Percentiles rank a stretch among this genome's conserved stretches.
Evolutionary conservation across 176 grass and related monocot species (phyloP).

Genomic region (Neostapfia colusana): DNA sequence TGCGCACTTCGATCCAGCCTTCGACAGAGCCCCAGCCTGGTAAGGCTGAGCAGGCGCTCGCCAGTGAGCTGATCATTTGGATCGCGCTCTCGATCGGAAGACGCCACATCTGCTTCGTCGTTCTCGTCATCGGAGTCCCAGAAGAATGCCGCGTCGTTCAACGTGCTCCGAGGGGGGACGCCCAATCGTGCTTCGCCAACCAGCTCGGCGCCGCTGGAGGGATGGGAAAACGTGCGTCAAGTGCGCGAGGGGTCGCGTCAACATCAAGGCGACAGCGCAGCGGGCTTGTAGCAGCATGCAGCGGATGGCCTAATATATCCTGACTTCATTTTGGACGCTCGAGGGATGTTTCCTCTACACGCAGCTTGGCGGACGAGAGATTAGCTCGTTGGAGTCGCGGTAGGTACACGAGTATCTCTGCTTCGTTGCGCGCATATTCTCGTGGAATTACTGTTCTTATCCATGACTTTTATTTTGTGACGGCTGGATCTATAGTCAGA

Average conservation of each 20-base stretch:
- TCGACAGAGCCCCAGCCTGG: slow-evolving; percentile 34
- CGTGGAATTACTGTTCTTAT: not conserved
- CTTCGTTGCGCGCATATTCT: not conserved
- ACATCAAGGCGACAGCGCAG: slow-evolving; percentile 3
- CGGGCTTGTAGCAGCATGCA: slow-evolving; percentile 17
- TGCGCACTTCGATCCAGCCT: slow-evolving; percentile 24
- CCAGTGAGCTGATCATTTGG: slow-evolving; percentile 29
- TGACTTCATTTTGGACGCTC: not conserved
- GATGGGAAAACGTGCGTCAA: not conserved
- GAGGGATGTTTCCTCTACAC: not conserved
- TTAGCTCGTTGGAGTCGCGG: not conserved
- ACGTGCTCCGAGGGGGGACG: slow-evolving; percentile 60
- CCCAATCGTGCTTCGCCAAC: slow-evolving; percentile 39
- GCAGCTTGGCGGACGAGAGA: not conserved
- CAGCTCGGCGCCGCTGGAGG: slow-evolving; percentile 31
- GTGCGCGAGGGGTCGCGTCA: not conserved
- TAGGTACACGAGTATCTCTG: not conserved
- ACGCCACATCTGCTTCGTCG: slow-evolving; percentile 11
- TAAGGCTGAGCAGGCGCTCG: not conserved
- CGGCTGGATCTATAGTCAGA: not conserved
- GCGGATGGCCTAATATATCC: slow-evolving; percentile 24
- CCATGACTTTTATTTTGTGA: not conserved
- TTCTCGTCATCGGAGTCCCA: slow-evolving; percentile 43
- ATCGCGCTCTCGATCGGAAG: not conserved
- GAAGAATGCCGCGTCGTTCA: slow-evolving; percentile 54